phyloP scores from a whole-genome alignment of 148 eudicot species.

The Rhododendron mucronatum region DNA sequence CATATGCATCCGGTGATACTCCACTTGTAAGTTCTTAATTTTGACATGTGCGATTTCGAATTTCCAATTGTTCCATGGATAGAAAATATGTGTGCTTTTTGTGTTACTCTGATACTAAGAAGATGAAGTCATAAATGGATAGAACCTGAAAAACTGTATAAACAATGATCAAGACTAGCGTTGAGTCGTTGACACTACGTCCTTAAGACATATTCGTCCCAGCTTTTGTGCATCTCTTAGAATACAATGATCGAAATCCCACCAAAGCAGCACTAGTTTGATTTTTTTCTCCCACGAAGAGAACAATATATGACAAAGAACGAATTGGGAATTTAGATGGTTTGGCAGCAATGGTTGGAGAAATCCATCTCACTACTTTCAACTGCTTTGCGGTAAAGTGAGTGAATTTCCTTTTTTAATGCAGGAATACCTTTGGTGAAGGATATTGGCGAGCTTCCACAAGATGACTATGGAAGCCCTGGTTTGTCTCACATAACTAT shows the following conservation, averaged over 20 bases:
- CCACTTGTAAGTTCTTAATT: no score
- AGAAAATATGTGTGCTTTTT: background rate
- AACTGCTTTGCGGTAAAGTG: background rate
- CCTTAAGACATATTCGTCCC: background rate
- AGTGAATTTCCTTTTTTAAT: background rate
- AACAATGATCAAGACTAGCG: background rate
- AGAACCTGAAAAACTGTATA: background rate
- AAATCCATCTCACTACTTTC: background rate
- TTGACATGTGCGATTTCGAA: background rate
- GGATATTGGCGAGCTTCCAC: conserved; percentile 60
- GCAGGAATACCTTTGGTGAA: conserved; percentile 68
- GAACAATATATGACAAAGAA: background rate
- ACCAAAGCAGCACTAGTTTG: background rate
- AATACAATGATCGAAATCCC: background rate
- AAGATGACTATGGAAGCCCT: conserved; percentile 54
- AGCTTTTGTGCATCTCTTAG: background rate
- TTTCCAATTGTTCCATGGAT: no score
- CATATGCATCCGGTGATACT: no score
- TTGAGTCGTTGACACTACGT: background rate
- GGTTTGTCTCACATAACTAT: conserved; percentile 77
- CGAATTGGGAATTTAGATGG: background rate
- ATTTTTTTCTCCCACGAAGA: no score
- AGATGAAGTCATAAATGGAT: background rate
- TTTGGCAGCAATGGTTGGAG: background rate
- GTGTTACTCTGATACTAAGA: background rate